Evolutionary conservation across 768 basidiomycete genomes (phyloP).

Genomic region (Antrodiella citrinella): DNA sequence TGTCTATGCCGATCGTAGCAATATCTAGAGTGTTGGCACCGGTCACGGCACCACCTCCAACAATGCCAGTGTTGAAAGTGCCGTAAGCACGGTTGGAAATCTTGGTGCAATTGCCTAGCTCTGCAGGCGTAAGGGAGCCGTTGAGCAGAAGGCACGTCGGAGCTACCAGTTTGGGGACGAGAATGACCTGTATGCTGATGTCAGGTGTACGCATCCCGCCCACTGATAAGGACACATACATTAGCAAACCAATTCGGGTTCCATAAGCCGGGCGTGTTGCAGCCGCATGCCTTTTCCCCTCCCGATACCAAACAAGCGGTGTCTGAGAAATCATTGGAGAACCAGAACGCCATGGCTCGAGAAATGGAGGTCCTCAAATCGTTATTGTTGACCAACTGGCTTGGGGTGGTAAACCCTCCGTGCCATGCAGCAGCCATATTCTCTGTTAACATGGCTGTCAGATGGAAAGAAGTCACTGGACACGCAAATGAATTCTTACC

Average conservation of each 20-base stretch:
- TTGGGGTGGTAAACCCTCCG: conserved; percentile 34
- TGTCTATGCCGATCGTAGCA: conserved; percentile 51
- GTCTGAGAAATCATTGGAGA: conserved; percentile 47
- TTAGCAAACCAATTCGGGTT: conserved; percentile 61
- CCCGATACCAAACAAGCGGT: conserved; percentile 46
- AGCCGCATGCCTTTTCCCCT: conserved; percentile 46
- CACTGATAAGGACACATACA: conserved; percentile 21
- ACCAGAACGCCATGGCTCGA: conserved; percentile 55
- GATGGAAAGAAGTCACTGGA: neutral
- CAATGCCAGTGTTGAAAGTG: conserved; percentile 33
- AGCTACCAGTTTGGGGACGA: conserved; percentile 46
- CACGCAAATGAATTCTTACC: conserved; percentile 11
- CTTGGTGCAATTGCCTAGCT: conserved; percentile 37
- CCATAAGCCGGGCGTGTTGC: conserved; percentile 42
- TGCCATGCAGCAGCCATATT: conserved; percentile 51
- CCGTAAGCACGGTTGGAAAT: conserved; percentile 47
- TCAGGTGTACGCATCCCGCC: neutral
- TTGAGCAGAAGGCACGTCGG: conserved; percentile 49
- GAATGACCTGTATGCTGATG: conserved; percentile 37
- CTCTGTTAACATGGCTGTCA: conserved; percentile 23
- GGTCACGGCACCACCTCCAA: conserved; percentile 35
- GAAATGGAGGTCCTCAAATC: conserved; percentile 33
- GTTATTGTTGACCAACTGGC: conserved; percentile 33
- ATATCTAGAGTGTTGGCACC: conserved; percentile 60
- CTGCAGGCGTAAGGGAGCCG: conserved; percentile 33